These are phyloP conservation scores for Porodaedalea pini DNA, from an alignment of 1,284 basidiomycete genomes.

Conservation along the genomic window DNA sequence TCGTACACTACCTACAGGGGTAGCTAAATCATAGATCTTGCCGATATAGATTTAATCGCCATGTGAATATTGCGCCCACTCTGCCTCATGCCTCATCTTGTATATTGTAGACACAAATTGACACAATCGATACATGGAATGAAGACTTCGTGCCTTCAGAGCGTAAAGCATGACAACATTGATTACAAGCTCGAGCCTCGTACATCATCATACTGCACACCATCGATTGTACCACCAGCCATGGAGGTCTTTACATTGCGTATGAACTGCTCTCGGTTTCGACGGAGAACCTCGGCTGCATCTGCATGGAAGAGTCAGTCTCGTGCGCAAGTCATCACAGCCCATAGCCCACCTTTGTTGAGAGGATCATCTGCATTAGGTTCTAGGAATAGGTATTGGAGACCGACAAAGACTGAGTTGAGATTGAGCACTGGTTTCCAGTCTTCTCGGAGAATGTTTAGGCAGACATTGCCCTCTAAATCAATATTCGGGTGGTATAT, in stretches of 20 bases:
- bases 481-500: conserved; percentile 99
- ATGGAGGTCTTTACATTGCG: conserved; percentile 82
- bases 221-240: conserved; percentile 74
- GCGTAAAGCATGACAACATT: too few relatives aligned
- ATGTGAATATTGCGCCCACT: too few relatives aligned
- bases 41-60: neutral
- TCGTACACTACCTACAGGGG: conserved; percentile 71
- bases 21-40: conserved; percentile 2
- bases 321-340: conserved; percentile 7
- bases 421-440: conserved; percentile 99
- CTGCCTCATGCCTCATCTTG: too few relatives aligned
- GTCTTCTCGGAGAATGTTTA: conserved; percentile 98
- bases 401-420: conserved; percentile 94
- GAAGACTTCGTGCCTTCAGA: too few relatives aligned
- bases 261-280: conserved; percentile 77
- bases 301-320: conserved; percentile 47
- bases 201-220: conserved; percentile 77
- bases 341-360: conserved; percentile 80
- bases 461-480: conserved; percentile 92
- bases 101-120: too few relatives aligned
- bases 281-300: conserved; percentile 89
- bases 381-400: conserved; percentile 98
- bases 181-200: conserved; percentile 24
- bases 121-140: too few relatives aligned
- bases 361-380: conserved; percentile 98